Base-by-base conservation (phyloP, 148 eudicot species). In the Heliosperma pusillum region DNA sequence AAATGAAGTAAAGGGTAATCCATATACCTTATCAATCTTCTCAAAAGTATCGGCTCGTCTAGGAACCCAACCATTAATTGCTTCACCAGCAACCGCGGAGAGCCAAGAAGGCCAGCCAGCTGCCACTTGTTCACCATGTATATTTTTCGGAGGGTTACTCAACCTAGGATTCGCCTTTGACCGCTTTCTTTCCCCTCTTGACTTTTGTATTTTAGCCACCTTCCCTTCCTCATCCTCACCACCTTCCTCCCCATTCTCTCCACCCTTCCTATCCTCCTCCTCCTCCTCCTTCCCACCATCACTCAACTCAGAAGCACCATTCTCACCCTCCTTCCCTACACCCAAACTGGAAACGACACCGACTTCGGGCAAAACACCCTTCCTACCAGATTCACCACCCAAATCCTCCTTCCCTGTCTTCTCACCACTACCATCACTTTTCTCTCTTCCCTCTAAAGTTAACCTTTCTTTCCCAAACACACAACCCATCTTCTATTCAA, bases 91-190 rank as follows among this genome's bases (percentile, higher is more conserved):
- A 80, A 88, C 93, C n/a, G 88, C 90, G 0, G 97, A 89, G 16
- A 94, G 88, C 98, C 98, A 93, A 75, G 92, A 77, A 5, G 98
- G 98, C 98, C 98, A 93, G 29, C 97, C 98, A 70, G 98, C 98
- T 10, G 98, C 97, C 40, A 93, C 98, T 83, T 89, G 98, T 78
- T 93, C 98, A 33, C 98, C 98, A 56, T 84, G 87, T 25, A 81
- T 77, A 75, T 85, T 76, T 82, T 89, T 93, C 3, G 88, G 83
- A 33, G 84, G 90, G 79, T 86, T 93, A 72, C 98, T 85, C 78
- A 83, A 63, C 84, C 91, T 86, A 0, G 97, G 93, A 78, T 89
- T 87, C 0, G 86, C 70, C 87, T 79, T 91, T 7, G 88, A 82
- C 66, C 91, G 81, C 79, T 88, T 85, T 77, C 86, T 89, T 82